Percentiles rank a stretch among this genome's conserved stretches.
These are phyloP conservation scores for Trichoderma asperelloides DNA, from an alignment of 495 filamentous ascomycete genomes.

Conservation along the genomic window DNA sequence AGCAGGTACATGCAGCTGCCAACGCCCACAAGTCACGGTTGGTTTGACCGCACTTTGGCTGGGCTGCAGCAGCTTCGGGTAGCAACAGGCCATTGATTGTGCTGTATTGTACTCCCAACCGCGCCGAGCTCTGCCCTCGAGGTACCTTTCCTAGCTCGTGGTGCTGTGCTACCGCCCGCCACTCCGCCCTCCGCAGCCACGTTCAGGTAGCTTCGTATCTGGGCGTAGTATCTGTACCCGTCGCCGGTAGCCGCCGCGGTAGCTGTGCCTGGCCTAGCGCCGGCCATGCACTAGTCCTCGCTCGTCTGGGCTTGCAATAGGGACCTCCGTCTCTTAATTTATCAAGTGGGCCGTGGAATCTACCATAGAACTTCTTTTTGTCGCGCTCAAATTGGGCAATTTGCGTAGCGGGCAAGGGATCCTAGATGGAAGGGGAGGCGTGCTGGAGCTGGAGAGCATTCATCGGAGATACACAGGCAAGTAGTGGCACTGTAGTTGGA, in stretches of 20 bases:
- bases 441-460: too few relatives aligned
- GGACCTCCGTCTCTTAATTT: slow-evolving; percentile 5
- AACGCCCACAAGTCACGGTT: too few relatives aligned
- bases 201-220: background rate
- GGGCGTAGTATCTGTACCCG: too few relatives aligned
- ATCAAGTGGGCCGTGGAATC: slow-evolving; percentile 1
- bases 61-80: too few relatives aligned
- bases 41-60: too few relatives aligned
- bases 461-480: too few relatives aligned
- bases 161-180: background rate
- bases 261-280: background rate
- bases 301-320: background rate
- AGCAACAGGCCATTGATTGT: too few relatives aligned
- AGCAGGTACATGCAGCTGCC: too few relatives aligned
- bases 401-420: slow-evolving; percentile 2
- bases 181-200: background rate
- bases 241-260: too few relatives aligned
- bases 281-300: background rate
- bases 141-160: background rate
- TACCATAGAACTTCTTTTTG: slow-evolving; percentile 1
- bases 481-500: too few relatives aligned
- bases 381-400: slow-evolving; percentile 6
- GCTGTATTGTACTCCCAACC: too few relatives aligned
- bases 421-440: background rate
- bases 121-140: background rate